phyloP scores from a whole-genome alignment of 495 filamentous ascomycete genomes.

The Cairneyella variabilis region DNA sequence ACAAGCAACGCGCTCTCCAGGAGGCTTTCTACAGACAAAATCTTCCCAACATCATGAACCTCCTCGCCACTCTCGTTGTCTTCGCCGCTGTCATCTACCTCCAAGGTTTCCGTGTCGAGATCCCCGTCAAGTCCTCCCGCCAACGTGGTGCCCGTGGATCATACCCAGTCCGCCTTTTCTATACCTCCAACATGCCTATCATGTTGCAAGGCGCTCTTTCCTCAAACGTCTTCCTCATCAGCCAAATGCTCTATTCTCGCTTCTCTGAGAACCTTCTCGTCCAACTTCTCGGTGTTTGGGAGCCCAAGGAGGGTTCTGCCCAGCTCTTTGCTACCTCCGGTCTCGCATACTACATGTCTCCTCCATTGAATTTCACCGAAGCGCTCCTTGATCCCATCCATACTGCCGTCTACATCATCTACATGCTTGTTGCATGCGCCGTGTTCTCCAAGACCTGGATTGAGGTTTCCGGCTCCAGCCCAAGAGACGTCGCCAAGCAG shows the following conservation, averaged over 20 bases:
- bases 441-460: constrained; percentile 99
- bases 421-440: constrained; percentile 96
- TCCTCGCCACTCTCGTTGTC: constrained; percentile 85
- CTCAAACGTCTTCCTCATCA: constrained; percentile 98
- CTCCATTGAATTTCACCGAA: constrained; percentile 94
- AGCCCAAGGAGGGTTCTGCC: constrained; percentile 90
- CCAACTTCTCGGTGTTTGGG: constrained; percentile 95
- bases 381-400: constrained; percentile 95
- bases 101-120: constrained; percentile 99
- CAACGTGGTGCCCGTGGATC: constrained; percentile 95
- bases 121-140: constrained; percentile 98
- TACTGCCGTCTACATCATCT: constrained; percentile 90
- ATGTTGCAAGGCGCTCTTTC: constrained; percentile 98
- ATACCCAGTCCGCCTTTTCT: constrained; percentile 78
- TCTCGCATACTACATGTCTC: constrained; percentile 99
- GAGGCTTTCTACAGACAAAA: constrained; percentile 99
- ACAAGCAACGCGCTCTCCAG: constrained; percentile 94
- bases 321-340: constrained; percentile 91
- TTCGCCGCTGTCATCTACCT: constrained; percentile 99
- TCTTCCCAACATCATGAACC: constrained; percentile 99
- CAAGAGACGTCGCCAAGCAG: constrained; percentile 98
- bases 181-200: constrained; percentile 96
- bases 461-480: constrained; percentile 95
- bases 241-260: constrained; percentile 97
- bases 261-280: constrained; percentile 98